Base-by-base conservation (phyloP, 495 filamentous ascomycete genomes). In the Aspergillus egyptiacus region DNA sequence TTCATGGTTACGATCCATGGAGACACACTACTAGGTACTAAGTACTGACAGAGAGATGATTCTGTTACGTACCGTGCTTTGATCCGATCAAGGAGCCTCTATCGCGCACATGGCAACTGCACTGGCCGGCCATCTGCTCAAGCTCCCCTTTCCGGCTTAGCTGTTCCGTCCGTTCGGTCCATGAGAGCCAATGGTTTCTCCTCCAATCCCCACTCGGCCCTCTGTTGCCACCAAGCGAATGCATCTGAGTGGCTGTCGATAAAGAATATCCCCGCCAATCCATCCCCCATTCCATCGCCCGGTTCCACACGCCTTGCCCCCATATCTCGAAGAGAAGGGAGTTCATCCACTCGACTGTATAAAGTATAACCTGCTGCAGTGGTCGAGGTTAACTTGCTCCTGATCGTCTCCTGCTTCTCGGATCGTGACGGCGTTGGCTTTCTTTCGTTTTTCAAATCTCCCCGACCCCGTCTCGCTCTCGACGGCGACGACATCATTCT, bases 101-200 rank as follows among this genome's bases (percentile, higher is more conserved):
- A n/a, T n/a, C n/a, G n/a, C n/a, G n/a, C n/a, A n/a, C n/a, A n/a
- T n/a, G n/a, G n/a, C n/a, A n/a, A n/a, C n/a, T n/a, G n/a, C n/a
- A 39, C 33, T 36, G 44, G 23, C 19, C 4, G 17, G 27, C 14
- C 39, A 43, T 50, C 48, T 50, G 48, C 32, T 50, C 9, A 50
- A 50, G 48, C 48, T 50, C 48, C 48, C 48, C 28, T 39, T 50
- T 43, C 31, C 3, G 48, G 48, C n/a, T 35, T 43, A 50, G 48
- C 17, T 2, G 2, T 3, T 35, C 28, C 30, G 38, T 10, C 23
- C 31, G 14, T 30, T 38, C 7, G 19, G 17, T 19, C 38, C 9
- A n/a, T 15, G 3, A 19, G 32, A 19, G 32, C 48, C 48, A 50
- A 50, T 50, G 14, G 28, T 18, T 10, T 13, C n/a, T 11, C 22